Evolutionary conservation across 305 asterid species (phyloP), one percentile per base, ranked within the genome.

Genomic region (Fraxinus latifolia): DNA sequence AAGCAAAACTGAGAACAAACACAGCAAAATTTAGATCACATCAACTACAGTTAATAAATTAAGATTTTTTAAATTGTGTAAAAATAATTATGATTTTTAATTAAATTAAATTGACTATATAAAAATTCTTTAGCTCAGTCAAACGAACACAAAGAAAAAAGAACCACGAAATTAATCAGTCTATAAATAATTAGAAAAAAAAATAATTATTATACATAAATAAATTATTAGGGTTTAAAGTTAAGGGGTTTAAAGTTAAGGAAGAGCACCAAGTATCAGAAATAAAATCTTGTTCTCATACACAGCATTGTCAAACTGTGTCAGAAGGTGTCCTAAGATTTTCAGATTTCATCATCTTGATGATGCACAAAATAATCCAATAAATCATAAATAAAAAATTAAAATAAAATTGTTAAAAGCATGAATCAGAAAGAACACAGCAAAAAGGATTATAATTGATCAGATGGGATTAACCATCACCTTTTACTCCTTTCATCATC

Each of bases 401-500:
- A 4, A 8, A 31, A 27, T 0, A 55, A 19, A 76, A 4, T 6
- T 5, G 0, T 0, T 0, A 5, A n/a, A 7, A 71, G 55, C 1
- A 50, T 21, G 89, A 90, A 87, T 90, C 93, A 90, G 93, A 90
- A 90, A 90, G 93, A 88, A 90, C 93, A 90, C 89, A 90, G 93
- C 93, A 86, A 90, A 80, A 39, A 77, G 82, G 42, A 80, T 67
- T 74, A 25, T 27, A 77, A n/a, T 86, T 78, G 90, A 86, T 90
- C 93, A 87, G 21, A 15, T 83, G 88, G 90, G 32, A 29, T 37
- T 39, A 31, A 77, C 82, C 89, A 88, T 88, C 93, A 88, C 86
- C 0, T 25, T 73, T 14, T 47, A 84, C 65, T 79, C 25, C 19
- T 36, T 27, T 90, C 93, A 86, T 90, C 93, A 88, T 7, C 19